Evolutionary conservation across 163 green algal species (phyloP).

Genomic region (Coccomyxa subellipsoidea): DNA sequence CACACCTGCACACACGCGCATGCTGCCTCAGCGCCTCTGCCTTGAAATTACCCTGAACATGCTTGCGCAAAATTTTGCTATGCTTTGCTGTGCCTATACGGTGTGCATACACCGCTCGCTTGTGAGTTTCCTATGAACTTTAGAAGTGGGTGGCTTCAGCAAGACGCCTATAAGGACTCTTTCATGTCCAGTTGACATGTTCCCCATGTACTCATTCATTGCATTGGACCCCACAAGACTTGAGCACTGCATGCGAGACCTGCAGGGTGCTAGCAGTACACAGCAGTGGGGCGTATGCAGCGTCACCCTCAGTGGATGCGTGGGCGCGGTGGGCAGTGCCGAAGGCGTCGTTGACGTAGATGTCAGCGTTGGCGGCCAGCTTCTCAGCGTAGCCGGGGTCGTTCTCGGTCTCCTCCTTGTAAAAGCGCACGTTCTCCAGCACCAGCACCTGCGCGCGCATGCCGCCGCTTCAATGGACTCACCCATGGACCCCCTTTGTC

Average conservation of each 20-base stretch:
- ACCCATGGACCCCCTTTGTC: too few species aligned
- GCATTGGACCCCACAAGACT: too few species aligned
- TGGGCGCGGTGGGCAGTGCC: conserved; percentile 98
- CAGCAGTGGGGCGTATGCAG: not conserved
- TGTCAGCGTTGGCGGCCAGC: conserved; percentile 85
- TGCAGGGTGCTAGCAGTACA: not conserved
- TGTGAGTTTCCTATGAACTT: too few species aligned
- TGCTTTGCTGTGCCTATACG: too few species aligned
- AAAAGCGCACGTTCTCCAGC: conserved; percentile 99
- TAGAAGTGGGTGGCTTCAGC: too few species aligned
- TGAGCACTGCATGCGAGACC: too few species aligned
- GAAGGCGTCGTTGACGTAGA: conserved; percentile 99
- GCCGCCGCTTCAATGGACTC: not conserved
- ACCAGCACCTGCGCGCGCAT: conserved; percentile 70
- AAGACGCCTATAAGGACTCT: too few species aligned
- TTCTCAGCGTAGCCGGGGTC: conserved; percentile 85
- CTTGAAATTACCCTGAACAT: too few species aligned
- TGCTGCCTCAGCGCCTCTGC: not conserved
- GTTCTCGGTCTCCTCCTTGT: conserved; percentile 99
- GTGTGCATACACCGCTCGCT: too few species aligned
- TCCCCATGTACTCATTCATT: too few species aligned
- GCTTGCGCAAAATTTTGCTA: too few species aligned
- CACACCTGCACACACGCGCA: conserved; percentile 41
- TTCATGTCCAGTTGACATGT: too few species aligned
- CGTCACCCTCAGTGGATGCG: conserved; percentile 87